A percentile compares a stretch with the other conserved stretches of the same genome.
Conservation (phyloP, 805 yeast species). For the Pichia insulana region DNA sequence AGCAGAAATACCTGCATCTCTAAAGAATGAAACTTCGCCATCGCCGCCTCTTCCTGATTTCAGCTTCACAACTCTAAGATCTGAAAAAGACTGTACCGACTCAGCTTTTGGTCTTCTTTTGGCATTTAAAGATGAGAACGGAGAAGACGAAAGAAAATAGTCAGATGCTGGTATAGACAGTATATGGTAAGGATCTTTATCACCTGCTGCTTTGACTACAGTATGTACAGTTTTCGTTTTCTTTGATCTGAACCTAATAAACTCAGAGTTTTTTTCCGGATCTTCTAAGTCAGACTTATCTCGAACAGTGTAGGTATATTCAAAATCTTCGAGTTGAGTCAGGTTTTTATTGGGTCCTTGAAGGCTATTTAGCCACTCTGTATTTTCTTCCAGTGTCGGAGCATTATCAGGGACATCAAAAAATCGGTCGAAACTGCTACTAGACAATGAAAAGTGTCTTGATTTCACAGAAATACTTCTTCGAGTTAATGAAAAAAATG, state of each 20-base stretch:
- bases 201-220: conserved; percentile 13
- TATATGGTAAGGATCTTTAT: conserved; percentile 18
- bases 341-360: conserved; percentile 5
- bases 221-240: conserved; percentile 10
- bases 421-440: background rate
- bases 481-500: too few species aligned
- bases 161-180: conserved; percentile 25
- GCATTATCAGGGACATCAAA: conserved; percentile 28
- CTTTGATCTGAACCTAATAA: conserved; percentile 8
- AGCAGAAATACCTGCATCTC: conserved; percentile 74
- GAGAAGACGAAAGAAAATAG: conserved; percentile 30
- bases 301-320: conserved; percentile 16
- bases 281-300: conserved; percentile 16
- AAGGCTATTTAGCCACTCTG: conserved; percentile 22
- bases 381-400: conserved; percentile 27
- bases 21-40: conserved; percentile 76
- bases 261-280: conserved; percentile 14
- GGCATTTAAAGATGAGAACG: conserved; percentile 29
- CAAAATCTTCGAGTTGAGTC: background rate
- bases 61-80: conserved; percentile 58
- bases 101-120: conserved; percentile 37
- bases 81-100: conserved; percentile 40
- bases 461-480: background rate
- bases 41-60: conserved; percentile 82
- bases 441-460: background rate